Percentiles rank a stretch among this genome's conserved stretches.
phyloP scores from a whole-genome alignment of 2,329 filamentous ascomycete genomes.

The Penicillium sp. region DNA sequence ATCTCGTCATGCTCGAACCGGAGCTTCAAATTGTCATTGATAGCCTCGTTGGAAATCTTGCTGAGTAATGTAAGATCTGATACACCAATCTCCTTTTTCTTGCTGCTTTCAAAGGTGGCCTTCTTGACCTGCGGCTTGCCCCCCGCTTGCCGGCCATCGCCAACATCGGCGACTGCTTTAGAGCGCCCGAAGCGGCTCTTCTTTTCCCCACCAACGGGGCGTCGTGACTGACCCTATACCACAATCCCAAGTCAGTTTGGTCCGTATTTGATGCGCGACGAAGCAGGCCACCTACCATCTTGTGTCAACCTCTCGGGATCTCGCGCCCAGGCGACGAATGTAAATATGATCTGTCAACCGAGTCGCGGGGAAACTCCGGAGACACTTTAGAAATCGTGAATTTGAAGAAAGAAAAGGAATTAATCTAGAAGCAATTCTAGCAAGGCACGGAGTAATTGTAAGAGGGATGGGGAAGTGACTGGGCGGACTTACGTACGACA shows the following conservation, averaged over 20 bases:
- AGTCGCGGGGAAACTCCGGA: neutral
- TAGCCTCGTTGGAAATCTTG: slow-evolving; percentile 98
- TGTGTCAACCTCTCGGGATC: slow-evolving; percentile 32
- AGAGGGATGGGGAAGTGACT: slow-evolving; percentile 9
- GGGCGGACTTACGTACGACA: slow-evolving; percentile 26
- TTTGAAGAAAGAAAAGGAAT: slow-evolving; percentile 6
- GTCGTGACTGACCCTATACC: slow-evolving; percentile 44
- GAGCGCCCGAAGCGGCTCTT: slow-evolving; percentile 46
- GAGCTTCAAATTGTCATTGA: slow-evolving; percentile 99
- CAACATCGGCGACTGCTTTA: slow-evolving; percentile 43
- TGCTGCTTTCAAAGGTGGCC: slow-evolving; percentile 89
- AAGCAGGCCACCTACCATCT: slow-evolving; percentile 32
- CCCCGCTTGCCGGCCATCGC: slow-evolving; percentile 45
- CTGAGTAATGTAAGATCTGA: slow-evolving; percentile 96
- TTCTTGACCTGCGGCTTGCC: slow-evolving; percentile 77
- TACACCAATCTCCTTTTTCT: slow-evolving; percentile 99
- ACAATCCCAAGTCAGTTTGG: slow-evolving; percentile 20
- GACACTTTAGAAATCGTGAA: neutral
- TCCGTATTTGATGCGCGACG: neutral
- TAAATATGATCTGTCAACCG: slow-evolving; percentile 30
- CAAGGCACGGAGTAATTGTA: slow-evolving; percentile 4
- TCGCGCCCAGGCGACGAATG: slow-evolving; percentile 32
- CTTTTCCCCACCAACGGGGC: slow-evolving; percentile 44
- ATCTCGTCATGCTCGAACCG: slow-evolving; percentile 97
- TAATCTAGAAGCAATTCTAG: slow-evolving; percentile 6